phyloP scores from a whole-genome alignment of 2,329 filamentous ascomycete genomes.

The Xylaria sp. region DNA sequence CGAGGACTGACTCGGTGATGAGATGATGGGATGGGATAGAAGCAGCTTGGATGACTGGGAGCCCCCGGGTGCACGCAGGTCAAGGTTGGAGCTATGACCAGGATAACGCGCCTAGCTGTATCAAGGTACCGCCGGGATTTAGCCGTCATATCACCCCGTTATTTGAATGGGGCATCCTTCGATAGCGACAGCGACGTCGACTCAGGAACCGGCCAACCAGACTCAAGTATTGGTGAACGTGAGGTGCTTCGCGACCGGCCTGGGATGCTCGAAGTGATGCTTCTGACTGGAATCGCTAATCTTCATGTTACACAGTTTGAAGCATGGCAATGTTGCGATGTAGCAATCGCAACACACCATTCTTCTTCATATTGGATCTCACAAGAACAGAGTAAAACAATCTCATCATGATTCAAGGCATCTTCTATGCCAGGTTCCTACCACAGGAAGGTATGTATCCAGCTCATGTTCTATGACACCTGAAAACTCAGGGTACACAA shows the following conservation, averaged over 20 bases:
- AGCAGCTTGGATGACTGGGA: conserved; percentile 2
- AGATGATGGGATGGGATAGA: conserved; percentile 6
- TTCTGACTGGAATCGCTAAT: neutral
- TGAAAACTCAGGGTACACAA: neutral
- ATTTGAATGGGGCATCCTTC: neutral
- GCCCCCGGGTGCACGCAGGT: conserved; percentile 1
- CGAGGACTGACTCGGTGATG: conserved; percentile 6
- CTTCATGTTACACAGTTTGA: neutral
- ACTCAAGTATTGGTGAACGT: conserved; percentile 2
- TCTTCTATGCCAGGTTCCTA: conserved; percentile 72
- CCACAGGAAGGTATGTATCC: conserved; percentile 61
- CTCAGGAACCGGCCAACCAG: conserved; percentile 5
- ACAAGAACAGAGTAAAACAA: conserved; percentile 1
- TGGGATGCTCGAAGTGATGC: neutral
- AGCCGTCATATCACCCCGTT: conserved; percentile 5
- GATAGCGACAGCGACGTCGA: neutral
- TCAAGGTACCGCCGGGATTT: conserved; percentile 11
- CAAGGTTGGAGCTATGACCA: neutral
- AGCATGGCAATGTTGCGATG: neutral
- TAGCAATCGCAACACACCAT: neutral
- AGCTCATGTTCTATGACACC: neutral
- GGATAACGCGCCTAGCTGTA: conserved; percentile 2
- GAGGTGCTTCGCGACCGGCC: conserved; percentile 1
- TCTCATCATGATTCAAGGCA: conserved; percentile 65
- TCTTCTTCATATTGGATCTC: neutral